These are phyloP conservation scores for Sambucus nigra DNA, from an alignment of 129 eudicot genomes.

Conservation along the genomic window DNA sequence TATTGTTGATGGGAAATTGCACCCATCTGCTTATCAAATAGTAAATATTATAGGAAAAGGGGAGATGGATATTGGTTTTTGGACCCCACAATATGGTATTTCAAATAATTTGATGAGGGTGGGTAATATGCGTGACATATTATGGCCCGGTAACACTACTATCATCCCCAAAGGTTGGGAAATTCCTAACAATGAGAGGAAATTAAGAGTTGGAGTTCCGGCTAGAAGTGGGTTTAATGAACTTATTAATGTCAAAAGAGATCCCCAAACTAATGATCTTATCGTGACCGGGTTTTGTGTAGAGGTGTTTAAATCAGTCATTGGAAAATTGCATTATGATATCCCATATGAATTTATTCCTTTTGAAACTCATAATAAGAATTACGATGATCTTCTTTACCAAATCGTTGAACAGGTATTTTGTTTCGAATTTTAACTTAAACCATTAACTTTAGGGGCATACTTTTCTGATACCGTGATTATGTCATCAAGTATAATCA, in stretches of 20 bases:
- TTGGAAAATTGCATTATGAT: constrained; percentile 25
- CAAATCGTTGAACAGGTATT: constrained; percentile 25
- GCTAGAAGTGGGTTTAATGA: constrained; percentile 30
- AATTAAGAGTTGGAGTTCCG: constrained; percentile 40
- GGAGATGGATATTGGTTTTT: constrained; percentile 32
- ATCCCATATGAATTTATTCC: constrained; percentile 31
- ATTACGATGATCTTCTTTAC: constrained; percentile 32
- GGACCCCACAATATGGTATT: constrained; percentile 35
- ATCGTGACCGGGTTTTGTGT: constrained; percentile 34
- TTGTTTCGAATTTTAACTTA: not conserved
- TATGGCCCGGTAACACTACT: constrained; percentile 44
- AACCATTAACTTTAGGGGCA: too few species aligned
- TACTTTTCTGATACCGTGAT: too few species aligned
- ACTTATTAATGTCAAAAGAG: constrained; percentile 23
- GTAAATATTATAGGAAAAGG: constrained; percentile 36
- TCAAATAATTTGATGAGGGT: constrained; percentile 11
- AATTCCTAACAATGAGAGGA: constrained; percentile 29
- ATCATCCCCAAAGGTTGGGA: constrained; percentile 41
- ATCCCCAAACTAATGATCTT: constrained; percentile 18
- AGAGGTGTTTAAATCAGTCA: constrained; percentile 42
- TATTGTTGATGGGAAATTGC: constrained; percentile 32
- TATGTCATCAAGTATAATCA: too few species aligned
- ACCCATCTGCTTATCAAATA: constrained; percentile 29
- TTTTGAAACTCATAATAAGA: constrained; percentile 18
- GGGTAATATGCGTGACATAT: constrained; percentile 22